These are phyloP conservation scores for Adansonia gregorii DNA, from an alignment of 441 rosid species.

Conservation along the genomic window DNA sequence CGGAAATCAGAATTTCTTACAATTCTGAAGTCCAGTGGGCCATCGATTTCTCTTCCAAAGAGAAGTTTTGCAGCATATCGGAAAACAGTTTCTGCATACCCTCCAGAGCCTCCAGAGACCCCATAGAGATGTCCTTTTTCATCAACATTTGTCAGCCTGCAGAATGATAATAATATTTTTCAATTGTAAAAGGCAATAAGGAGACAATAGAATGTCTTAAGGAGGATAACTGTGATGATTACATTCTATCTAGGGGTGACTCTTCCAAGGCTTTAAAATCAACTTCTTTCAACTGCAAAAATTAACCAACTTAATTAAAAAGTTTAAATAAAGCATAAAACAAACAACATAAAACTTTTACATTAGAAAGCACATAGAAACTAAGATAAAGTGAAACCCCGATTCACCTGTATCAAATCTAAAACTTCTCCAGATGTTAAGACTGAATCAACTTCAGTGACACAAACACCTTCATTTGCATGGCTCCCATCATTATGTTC, in stretches of 20 bases:
- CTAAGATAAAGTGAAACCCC: constrained; percentile 23
- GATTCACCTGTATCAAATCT: constrained; percentile 78
- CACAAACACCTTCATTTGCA: constrained; percentile 30
- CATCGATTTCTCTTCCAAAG: constrained; percentile 68
- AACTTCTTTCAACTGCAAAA: constrained; percentile 68
- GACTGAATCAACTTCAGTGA: constrained; percentile 89
- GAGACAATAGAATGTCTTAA: background rate
- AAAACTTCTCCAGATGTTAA: constrained; percentile 87
- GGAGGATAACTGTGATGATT: constrained; percentile 36
- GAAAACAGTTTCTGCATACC: constrained; percentile 83
- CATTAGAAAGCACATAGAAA: background rate
- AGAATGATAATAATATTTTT: constrained; percentile 1
- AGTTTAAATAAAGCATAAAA: background rate
- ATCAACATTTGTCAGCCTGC: constrained; percentile 75
- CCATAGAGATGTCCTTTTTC: constrained; percentile 83
- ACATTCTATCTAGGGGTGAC: constrained; percentile 75
- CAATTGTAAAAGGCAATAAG: constrained; percentile 3
- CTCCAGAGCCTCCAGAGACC: constrained; percentile 70
- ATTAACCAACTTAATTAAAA: constrained; percentile 14
- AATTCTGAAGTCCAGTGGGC: constrained; percentile 69
- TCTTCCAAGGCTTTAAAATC: constrained; percentile 71
- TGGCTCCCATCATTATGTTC: constrained; percentile 42
- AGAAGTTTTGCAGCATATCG: constrained; percentile 66
- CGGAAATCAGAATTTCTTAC: constrained; percentile 83
- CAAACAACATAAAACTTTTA: background rate